These are phyloP conservation scores for Skeletonema tropicum DNA, from an alignment of 108 stramenopile species.

Conservation along the genomic window DNA sequence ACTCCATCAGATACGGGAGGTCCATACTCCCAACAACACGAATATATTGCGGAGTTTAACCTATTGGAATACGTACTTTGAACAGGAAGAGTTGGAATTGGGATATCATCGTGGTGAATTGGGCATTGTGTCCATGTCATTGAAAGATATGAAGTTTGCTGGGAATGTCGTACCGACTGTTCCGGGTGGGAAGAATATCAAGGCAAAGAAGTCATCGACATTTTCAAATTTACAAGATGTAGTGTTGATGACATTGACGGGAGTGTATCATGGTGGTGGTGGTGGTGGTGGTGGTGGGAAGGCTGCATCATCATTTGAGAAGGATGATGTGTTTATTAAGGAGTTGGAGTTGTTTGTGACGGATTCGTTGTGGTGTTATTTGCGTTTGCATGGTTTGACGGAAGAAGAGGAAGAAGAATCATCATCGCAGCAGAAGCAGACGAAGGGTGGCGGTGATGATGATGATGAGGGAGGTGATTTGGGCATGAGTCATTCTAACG, in stretches of 20 bases:
- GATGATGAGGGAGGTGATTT: no score
- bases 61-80: slow-evolving; percentile 33
- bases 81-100: background rate
- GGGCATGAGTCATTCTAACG: background rate
- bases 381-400: no score
- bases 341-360: no score
- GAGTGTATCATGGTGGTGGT: slow-evolving; percentile 16
- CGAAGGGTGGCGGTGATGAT: no score
- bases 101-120: background rate
- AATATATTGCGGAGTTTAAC: slow-evolving; percentile 37
- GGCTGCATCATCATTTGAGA: no score
- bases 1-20: slow-evolving; percentile 36
- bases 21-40: slow-evolving; percentile 12
- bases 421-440: no score
- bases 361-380: no score
- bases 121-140: background rate
- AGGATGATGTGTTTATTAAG: no score
- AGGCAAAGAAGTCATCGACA: background rate
- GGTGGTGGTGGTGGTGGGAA: background rate
- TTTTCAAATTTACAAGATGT: no score
- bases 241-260: slow-evolving; percentile 42
- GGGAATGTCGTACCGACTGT: no score
- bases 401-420: no score
- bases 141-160: background rate
- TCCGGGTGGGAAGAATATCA: no score